Conservation (phyloP, 164 flowering plant species). For the Brasenia schreberi region DNA sequence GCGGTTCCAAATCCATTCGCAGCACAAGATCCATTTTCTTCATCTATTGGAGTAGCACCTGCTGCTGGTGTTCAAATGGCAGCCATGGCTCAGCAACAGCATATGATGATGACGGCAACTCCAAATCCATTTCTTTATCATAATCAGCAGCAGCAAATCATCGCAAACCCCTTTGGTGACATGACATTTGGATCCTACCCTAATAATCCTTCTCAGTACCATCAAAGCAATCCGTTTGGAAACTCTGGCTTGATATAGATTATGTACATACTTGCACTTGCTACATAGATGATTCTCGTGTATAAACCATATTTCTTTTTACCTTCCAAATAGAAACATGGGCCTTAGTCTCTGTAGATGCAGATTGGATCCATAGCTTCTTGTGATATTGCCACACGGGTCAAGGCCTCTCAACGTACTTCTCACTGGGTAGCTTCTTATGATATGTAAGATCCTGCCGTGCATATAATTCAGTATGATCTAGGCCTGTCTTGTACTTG, state of each 20-base stretch:
- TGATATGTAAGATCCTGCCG: no score
- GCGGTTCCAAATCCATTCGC: constrained; percentile 74
- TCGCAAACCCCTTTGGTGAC: constrained; percentile 85
- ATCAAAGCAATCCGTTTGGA: constrained; percentile 83
- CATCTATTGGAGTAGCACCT: constrained; percentile 42
- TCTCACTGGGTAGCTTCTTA: no score
- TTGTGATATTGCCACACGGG: no score
- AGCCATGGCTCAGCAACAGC: constrained; percentile 32
- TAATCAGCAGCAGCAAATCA: constrained; percentile 26
- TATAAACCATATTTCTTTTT: no score
- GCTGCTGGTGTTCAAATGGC: constrained; percentile 70
- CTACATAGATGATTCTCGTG: not conserved
- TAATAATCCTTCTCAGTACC: constrained; percentile 26
- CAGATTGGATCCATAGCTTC: no score
- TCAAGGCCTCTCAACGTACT: no score
- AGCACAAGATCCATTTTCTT: constrained; percentile 75
- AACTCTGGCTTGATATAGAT: constrained; percentile 48
- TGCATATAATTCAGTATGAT: no score
- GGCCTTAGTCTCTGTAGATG: no score
- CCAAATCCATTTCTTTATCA: constrained; percentile 51
- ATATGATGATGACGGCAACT: constrained; percentile 1
- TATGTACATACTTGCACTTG: not conserved
- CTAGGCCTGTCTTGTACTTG: no score
- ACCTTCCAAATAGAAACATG: no score
- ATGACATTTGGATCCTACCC: constrained; percentile 60